A percentile compares a stretch with the other conserved stretches of the same genome.
Conservation (phyloP, 1,284 basidiomycete genomes). For the Cutaneotrichosporon dermatis region DNA sequence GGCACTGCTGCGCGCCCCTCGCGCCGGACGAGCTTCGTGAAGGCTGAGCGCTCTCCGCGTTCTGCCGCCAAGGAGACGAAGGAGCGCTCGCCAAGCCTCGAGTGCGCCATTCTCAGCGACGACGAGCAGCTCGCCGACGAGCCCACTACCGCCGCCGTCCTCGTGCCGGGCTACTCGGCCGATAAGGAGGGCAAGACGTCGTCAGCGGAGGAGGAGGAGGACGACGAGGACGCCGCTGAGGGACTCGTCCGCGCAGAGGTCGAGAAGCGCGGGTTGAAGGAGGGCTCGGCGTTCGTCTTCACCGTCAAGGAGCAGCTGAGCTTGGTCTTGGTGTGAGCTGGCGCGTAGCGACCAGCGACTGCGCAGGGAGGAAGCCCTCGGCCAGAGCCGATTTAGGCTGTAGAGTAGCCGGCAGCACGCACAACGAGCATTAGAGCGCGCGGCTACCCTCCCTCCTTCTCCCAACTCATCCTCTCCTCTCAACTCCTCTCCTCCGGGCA, state of each 20-base stretch:
- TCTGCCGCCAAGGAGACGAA: background rate
- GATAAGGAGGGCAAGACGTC: background rate
- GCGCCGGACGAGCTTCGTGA: conserved; percentile 31
- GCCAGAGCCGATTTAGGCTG: background rate
- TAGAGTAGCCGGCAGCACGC: too few species aligned
- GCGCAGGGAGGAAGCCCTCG: background rate
- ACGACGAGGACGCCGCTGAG: conserved; percentile 41
- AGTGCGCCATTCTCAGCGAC: background rate
- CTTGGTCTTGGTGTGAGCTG: conserved; percentile 37
- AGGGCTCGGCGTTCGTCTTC: conserved; percentile 42
- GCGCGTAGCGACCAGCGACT: too few species aligned
- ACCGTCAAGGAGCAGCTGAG: conserved; percentile 42
- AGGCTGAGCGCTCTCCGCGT: conserved; percentile 8
- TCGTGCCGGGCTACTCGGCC: background rate
- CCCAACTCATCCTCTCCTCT: too few species aligned
- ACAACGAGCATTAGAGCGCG: too few species aligned
- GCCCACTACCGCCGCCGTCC: background rate
- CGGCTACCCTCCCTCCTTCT: too few species aligned
- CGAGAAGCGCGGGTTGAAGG: conserved; percentile 30
- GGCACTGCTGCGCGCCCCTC: conserved; percentile 15
- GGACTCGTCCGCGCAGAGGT: conserved; percentile 35
- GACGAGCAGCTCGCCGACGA: conserved; percentile 1
- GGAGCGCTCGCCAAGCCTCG: background rate
- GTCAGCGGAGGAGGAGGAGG: conserved; percentile 24
- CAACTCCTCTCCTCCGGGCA: too few species aligned